Percentiles rank a stretch among this genome's conserved stretches.
phyloP scores from a whole-genome alignment of 345 rosid species.

The Eucalyptus cladocalyx region DNA sequence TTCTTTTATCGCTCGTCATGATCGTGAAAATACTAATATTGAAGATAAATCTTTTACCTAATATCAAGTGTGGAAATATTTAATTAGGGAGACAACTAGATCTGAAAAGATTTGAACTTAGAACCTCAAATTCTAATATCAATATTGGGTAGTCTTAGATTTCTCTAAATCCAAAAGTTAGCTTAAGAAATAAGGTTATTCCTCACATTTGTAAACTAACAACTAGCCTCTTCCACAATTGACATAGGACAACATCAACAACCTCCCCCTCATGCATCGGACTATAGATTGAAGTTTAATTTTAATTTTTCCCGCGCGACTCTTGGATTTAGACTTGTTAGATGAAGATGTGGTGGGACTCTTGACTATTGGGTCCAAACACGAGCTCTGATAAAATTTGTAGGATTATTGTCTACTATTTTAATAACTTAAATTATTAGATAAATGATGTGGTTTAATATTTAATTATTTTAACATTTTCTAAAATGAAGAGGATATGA shows the following conservation, averaged over 20 bases:
- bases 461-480: fast-evolving
- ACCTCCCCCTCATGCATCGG: fast-evolving
- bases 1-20: fast-evolving
- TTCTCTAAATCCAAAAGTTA: fast-evolving
- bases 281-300: fast-evolving
- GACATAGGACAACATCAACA: fast-evolving
- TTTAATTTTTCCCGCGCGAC: too few relatives aligned
- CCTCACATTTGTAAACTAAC: too few relatives aligned
- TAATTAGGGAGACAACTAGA: fast-evolving
- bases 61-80: fast-evolving
- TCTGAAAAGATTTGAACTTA: fast-evolving
- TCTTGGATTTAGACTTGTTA: fast-evolving
- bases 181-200: fast-evolving
- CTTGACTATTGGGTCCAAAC: too few relatives aligned
- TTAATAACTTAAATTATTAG: too few relatives aligned
- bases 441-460: fast-evolving
- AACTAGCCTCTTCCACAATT: too few relatives aligned
- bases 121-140: fast-evolving
- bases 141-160: fast-evolving
- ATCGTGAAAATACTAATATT: fast-evolving
- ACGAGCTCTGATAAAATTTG: fast-evolving
- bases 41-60: fast-evolving
- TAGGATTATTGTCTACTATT: fast-evolving
- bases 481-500: fast-evolving
- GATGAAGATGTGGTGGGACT: too few relatives aligned